A percentile compares a stretch with the other conserved stretches of the same genome.
These are phyloP conservation scores for Malassezia psittaci DNA, from an alignment of 1,284 basidiomycete species.

Conservation along the genomic window DNA sequence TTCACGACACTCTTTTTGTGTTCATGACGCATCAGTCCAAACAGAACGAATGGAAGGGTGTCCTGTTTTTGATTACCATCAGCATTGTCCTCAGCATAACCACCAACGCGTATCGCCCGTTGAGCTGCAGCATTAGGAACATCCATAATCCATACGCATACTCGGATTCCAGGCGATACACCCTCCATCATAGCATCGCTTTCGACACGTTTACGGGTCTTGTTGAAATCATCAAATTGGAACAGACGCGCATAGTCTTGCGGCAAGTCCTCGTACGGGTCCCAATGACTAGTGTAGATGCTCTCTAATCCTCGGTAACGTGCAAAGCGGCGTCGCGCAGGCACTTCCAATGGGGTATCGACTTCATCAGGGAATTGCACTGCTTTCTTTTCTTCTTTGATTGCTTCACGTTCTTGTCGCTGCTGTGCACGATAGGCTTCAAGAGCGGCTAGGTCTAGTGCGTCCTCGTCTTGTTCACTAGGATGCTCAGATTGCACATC, in stretches of 20 bases:
- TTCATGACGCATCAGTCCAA: slow-evolving; percentile 82
- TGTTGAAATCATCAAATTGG: slow-evolving; percentile 87
- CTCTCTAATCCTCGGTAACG: slow-evolving; percentile 82
- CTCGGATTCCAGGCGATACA: slow-evolving; percentile 27
- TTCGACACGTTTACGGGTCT: slow-evolving; percentile 66
- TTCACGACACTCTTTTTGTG: slow-evolving; percentile 91
- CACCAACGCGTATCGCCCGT: slow-evolving; percentile 21
- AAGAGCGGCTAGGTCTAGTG: slow-evolving; percentile 47
- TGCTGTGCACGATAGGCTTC: slow-evolving; percentile 63
- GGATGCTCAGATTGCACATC: slow-evolving; percentile 46
- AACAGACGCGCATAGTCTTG: slow-evolving; percentile 89
- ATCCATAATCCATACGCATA: slow-evolving; percentile 26
- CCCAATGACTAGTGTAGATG: slow-evolving; percentile 92
- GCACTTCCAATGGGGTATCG: slow-evolving; percentile 83
- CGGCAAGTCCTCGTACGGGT: slow-evolving; percentile 91
- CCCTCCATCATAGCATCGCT: slow-evolving; percentile 42
- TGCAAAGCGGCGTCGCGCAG: slow-evolving; percentile 77
- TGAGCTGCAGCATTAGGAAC: slow-evolving; percentile 32
- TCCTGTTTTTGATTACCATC: slow-evolving; percentile 2
- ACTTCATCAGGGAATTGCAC: slow-evolving; percentile 86
- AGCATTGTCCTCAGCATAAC: background rate
- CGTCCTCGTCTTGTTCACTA: slow-evolving; percentile 57
- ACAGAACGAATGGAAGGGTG: slow-evolving; percentile 60
- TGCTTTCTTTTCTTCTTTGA: slow-evolving; percentile 60
- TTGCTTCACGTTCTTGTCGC: slow-evolving; percentile 67